phyloP scores from a whole-genome alignment of 768 basidiomycete species.

The Auricularia cornea region DNA sequence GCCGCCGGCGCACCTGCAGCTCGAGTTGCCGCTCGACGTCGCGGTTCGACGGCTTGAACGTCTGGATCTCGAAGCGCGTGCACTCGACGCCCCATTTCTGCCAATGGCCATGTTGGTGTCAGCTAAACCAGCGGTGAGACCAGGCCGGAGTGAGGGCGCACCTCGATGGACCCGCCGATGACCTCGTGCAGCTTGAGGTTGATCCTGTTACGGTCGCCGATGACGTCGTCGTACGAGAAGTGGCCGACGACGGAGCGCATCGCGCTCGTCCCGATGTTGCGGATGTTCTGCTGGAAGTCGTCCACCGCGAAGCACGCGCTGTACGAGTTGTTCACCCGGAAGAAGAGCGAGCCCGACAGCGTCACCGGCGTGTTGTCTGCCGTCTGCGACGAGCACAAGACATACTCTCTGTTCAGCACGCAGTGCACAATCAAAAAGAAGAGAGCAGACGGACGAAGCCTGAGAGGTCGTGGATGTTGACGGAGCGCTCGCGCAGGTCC shows the following conservation, averaged over 20 bases:
- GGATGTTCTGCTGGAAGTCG: conserved; percentile 40
- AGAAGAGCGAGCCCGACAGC: conserved; percentile 48
- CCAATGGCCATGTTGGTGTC: not conserved
- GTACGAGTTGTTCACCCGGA: conserved; percentile 42
- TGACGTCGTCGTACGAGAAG: conserved; percentile 32
- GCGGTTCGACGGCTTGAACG: conserved; percentile 51
- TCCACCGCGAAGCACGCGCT: conserved; percentile 46
- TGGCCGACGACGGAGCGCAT: conserved; percentile 46
- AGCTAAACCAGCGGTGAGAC: not conserved
- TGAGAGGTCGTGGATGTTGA: conserved; percentile 19
- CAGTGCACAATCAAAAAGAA: not conserved
- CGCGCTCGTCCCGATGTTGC: conserved; percentile 46
- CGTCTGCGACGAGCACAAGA: not conserved
- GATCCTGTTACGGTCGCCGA: conserved; percentile 45
- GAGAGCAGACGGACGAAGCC: conserved; percentile 17
- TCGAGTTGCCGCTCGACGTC: conserved; percentile 56
- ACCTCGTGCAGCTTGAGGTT: conserved; percentile 39
- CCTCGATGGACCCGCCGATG: conserved; percentile 42
- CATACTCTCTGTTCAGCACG: not conserved
- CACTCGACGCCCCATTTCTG: conserved; percentile 53
- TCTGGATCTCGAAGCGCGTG: conserved; percentile 50
- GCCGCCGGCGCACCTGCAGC: conserved; percentile 24
- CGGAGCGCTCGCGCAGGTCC: conserved; percentile 42
- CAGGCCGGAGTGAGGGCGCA: conserved; percentile 14
- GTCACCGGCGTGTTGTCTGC: conserved; percentile 36